Conservation (phyloP, 768 basidiomycete species). For the Erythrobasidium yunnanense region DNA sequence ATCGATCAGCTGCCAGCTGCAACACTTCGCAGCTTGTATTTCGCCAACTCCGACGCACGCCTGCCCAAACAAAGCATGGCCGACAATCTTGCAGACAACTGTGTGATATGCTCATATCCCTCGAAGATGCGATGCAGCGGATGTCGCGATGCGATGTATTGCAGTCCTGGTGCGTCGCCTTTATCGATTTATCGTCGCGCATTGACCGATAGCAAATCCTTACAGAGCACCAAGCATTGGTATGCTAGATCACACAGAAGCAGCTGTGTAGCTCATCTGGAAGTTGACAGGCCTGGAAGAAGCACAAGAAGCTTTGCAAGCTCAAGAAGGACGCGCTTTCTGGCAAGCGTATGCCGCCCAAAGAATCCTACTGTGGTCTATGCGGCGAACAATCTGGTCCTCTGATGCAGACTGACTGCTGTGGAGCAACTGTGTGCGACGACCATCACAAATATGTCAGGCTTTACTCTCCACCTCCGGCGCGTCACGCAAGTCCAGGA, state of each 20-base stretch:
- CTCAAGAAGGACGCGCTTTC: neutral
- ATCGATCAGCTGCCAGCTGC: too few relatives aligned
- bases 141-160: neutral
- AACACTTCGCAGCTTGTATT: too few relatives aligned
- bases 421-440: neutral
- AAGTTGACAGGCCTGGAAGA: neutral
- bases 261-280: neutral
- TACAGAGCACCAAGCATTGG: neutral
- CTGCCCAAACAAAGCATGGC: too few relatives aligned
- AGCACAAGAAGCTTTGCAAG: conserved; percentile 10
- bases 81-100: neutral
- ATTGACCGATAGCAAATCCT: neutral
- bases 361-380: neutral
- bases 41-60: too few relatives aligned
- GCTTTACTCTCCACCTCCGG: neutral
- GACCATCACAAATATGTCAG: neutral
- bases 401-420: neutral
- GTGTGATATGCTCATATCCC: neutral
- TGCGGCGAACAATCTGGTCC: neutral
- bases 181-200: neutral
- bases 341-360: neutral
- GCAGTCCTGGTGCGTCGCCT: neutral
- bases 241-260: neutral
- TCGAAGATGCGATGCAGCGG: neutral
- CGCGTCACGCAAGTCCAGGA: neutral